Conservation (phyloP, 2,329 filamentous ascomycete genomes). For the Calonectria ilicicola region DNA sequence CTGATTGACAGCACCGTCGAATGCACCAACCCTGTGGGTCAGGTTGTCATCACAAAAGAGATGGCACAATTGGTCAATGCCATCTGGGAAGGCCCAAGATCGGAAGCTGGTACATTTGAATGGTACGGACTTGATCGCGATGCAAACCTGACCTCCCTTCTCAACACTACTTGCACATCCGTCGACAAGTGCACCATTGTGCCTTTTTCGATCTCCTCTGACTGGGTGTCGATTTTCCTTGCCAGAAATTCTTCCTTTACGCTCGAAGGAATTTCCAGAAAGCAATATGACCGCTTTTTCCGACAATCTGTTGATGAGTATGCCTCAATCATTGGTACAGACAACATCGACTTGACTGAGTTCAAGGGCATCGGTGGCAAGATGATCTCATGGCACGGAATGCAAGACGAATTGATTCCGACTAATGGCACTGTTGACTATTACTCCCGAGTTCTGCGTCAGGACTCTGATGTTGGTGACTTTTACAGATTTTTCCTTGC, state of each 20-base stretch:
- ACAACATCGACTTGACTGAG: constrained; percentile 25
- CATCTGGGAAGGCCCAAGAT: constrained; percentile 23
- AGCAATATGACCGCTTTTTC: constrained; percentile 20
- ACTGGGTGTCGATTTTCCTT: constrained; percentile 24
- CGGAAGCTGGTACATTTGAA: constrained; percentile 20
- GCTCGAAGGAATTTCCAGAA: not conserved
- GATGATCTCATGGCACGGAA: constrained; percentile 33
- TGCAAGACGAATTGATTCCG: constrained; percentile 26
- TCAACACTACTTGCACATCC: constrained; percentile 18
- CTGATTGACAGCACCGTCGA: constrained; percentile 28
- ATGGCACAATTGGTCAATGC: constrained; percentile 16
- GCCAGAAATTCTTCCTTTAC: not conserved
- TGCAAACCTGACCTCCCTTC: constrained; percentile 1
- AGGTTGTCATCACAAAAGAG: constrained; percentile 9
- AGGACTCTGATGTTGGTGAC: not conserved
- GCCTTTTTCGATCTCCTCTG: constrained; percentile 15
- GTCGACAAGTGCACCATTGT: not conserved
- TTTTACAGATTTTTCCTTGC: constrained; percentile 33
- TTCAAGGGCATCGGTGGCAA: constrained; percentile 33
- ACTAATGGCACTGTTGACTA: constrained; percentile 29
- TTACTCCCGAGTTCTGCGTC: constrained; percentile 16
- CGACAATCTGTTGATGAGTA: constrained; percentile 29
- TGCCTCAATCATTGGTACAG: constrained; percentile 27
- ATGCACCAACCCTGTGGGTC: constrained; percentile 15
- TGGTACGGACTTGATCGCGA: constrained; percentile 29